These are phyloP conservation scores for Uronychia setigera DNA, from an alignment of 73 alveolate species.

Conservation along the genomic window DNA sequence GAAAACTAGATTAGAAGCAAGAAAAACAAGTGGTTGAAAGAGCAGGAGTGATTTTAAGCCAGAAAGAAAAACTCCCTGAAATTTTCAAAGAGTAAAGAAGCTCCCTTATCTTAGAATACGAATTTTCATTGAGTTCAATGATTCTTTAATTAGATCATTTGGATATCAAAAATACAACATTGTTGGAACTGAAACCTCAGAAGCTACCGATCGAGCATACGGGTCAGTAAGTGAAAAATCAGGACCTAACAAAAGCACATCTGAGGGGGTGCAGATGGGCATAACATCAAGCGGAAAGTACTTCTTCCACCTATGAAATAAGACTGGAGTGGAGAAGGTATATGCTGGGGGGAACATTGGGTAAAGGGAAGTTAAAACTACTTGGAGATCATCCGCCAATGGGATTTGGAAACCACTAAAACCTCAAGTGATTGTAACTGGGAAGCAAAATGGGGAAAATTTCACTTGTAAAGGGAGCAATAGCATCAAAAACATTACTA, in stretches of 20 bases:
- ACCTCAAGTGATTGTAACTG: neutral
- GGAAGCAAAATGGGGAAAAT: no score
- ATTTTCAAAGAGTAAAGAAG: neutral
- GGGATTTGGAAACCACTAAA: neutral
- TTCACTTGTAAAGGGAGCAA: neutral
- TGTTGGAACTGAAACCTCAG: neutral
- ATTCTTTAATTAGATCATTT: neutral
- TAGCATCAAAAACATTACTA: neutral
- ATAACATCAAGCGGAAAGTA: neutral
- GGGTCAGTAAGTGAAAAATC: no score
- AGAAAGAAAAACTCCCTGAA: neutral
- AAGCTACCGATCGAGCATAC: no score
- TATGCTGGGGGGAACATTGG: neutral
- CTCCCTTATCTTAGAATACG: neutral
- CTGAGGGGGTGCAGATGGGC: neutral
- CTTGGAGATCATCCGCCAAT: neutral
- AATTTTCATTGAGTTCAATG: neutral
- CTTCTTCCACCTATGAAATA: neutral
- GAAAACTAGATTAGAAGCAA: neutral
- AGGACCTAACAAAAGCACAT: no score
- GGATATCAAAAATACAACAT: neutral
- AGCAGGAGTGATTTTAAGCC: neutral
- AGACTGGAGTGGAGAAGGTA: neutral
- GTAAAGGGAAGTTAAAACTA: neutral
- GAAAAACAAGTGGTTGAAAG: neutral